Base-by-base conservation (phyloP, 179 eudicot species). In the Patellifolia procumbens region DNA sequence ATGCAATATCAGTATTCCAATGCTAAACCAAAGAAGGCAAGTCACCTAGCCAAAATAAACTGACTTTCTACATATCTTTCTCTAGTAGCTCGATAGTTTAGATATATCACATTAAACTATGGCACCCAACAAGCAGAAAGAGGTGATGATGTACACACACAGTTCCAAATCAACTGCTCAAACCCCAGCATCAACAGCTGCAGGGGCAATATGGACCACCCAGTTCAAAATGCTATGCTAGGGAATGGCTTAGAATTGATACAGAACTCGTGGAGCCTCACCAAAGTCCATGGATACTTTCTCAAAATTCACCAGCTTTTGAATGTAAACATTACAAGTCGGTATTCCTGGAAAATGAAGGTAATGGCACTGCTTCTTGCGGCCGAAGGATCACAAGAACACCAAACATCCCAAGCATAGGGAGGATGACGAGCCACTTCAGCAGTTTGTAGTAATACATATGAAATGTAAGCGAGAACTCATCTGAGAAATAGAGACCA, bases 401-500 rank as follows among this genome's bases (percentile, higher is more conserved):
- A 7, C 90, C 97, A 82, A 95, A 93, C 99, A 91, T 93, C 65
- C 91, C 97, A 8, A 95, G 85, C 99, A 95, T 91, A 12, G 99
- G 99, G 64, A 95, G 99, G 45, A 91, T 87, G n/a, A 95, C 82
- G 49, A 95, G 91, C 99, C 99, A 95, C 83, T 95, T 95, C 83
- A 95, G 79, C 43, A 93, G 84, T 79, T 88, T 95, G 86, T 95
- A 93, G 86, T 93, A 95, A 70, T 95, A 84, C 90, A 90, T 85
- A 77, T 95, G 97, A 84, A 95, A 95, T 24, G 97, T 90, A 29
- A 95, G 83, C 0, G 97, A 88, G 90, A 93, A 93, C 39, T 95
- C 99, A 65, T 95, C 99, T 0, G 92, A 89, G 81, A 95, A 95
- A 85, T 90, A 76, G 29, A 95, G 72, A 43, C 98, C 91, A 68